These are phyloP conservation scores for Ocimum tenuiflorum DNA, from an alignment of 257 asterid species.

Conservation along the genomic window DNA sequence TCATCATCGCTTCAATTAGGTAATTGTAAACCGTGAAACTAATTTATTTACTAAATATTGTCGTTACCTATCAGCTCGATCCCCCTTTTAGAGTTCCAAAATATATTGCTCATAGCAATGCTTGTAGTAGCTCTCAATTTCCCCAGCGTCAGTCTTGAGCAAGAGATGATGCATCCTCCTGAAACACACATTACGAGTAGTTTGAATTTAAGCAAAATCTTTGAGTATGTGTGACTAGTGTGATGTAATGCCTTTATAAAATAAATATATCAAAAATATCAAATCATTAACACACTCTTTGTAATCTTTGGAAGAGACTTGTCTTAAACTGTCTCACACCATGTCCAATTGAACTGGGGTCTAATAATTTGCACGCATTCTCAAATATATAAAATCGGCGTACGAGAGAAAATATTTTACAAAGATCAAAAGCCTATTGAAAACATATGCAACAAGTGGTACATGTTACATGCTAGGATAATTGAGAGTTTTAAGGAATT, in stretches of 20 bases:
- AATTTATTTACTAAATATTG: background rate
- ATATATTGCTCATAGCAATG: slow-evolving; percentile 92
- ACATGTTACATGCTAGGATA: background rate
- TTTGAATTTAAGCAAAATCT: too few species aligned
- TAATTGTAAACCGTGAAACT: slow-evolving; percentile 3
- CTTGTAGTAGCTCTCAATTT: slow-evolving; percentile 95
- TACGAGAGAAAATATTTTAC: slow-evolving; percentile 20
- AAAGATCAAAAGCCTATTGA: background rate
- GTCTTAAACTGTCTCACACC: slow-evolving; percentile 98
- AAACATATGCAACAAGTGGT: background rate
- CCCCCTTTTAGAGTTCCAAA: slow-evolving; percentile 84
- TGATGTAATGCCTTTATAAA: too few species aligned
- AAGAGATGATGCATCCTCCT: slow-evolving; percentile 90
- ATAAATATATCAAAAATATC: background rate
- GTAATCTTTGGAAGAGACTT: slow-evolving; percentile 86
- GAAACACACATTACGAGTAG: slow-evolving; percentile 17
- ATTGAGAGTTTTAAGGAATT: too few species aligned
- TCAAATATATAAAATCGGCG: slow-evolving; percentile 97
- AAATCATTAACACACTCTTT: slow-evolving; percentile 44
- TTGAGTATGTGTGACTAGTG: too few species aligned
- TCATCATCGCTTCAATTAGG: too few species aligned
- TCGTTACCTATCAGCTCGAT: slow-evolving; percentile 80
- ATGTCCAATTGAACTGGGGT: slow-evolving; percentile 95
- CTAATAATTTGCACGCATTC: slow-evolving; percentile 89
- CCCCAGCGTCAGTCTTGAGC: slow-evolving; percentile 86